A percentile compares a stretch with the other conserved stretches of the same genome.
phyloP scores from a whole-genome alignment of 2,329 filamentous ascomycete species.

The Akanthomyces dipterigenus region DNA sequence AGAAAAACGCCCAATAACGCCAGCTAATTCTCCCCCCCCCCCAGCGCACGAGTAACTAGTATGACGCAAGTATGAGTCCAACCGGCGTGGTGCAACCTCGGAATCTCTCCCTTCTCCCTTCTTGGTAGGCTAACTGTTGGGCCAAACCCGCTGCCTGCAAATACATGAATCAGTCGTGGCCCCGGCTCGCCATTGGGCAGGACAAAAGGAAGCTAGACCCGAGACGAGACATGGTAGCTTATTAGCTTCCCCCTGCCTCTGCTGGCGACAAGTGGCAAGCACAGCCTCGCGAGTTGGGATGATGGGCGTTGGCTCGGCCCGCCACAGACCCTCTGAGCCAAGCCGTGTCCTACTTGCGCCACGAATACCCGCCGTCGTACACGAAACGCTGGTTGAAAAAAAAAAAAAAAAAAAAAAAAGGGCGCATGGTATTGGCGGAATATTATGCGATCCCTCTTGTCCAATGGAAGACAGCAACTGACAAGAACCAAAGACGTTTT shows the following conservation, averaged over 20 bases:
- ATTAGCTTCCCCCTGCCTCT: too few relatives aligned
- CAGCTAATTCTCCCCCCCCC: background rate
- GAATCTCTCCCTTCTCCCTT: background rate
- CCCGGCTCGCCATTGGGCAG: background rate
- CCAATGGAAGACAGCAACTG: too few relatives aligned
- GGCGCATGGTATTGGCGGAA: too few relatives aligned
- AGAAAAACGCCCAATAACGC: background rate
- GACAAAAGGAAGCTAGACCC: too few relatives aligned
- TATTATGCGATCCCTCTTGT: too few relatives aligned
- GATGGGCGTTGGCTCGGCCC: background rate
- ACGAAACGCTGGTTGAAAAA: too few relatives aligned
- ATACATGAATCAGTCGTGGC: background rate
- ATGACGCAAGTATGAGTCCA: background rate
- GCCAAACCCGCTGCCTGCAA: background rate
- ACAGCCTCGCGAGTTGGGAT: background rate
- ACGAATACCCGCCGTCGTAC: too few relatives aligned
- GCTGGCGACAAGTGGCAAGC: background rate
- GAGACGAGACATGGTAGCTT: too few relatives aligned
- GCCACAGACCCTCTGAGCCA: too few relatives aligned
- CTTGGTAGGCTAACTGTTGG: background rate
- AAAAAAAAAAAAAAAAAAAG: too few relatives aligned
- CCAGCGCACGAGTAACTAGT: background rate
- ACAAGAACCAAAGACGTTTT: too few relatives aligned
- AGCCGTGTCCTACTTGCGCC: too few relatives aligned
- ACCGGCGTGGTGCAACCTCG: background rate